A percentile compares a stretch with the other conserved stretches of the same genome.
Conservation (phyloP, 2,329 filamentous ascomycete genomes). For the Claviceps africana region DNA sequence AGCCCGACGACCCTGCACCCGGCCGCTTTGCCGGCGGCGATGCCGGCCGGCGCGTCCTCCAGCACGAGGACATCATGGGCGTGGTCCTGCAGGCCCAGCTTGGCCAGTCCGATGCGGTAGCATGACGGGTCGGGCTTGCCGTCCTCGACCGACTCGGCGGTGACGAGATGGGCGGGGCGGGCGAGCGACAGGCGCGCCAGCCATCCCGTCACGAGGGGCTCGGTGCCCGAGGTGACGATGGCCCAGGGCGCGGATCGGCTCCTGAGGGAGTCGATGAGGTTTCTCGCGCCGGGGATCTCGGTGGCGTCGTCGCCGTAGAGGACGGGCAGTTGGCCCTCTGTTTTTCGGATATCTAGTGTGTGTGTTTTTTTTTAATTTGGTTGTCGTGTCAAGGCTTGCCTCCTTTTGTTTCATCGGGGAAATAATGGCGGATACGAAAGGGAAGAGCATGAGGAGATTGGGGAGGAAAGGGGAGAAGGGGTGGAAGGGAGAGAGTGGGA, state of each 20-base stretch:
- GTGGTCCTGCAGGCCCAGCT: constrained; percentile 37
- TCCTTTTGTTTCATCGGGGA: too few relatives aligned
- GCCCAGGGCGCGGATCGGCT: constrained; percentile 58
- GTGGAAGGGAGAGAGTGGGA: too few relatives aligned
- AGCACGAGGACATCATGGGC: constrained; percentile 54
- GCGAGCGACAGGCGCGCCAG: constrained; percentile 52
- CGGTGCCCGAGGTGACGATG: constrained; percentile 67
- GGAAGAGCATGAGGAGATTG: too few relatives aligned
- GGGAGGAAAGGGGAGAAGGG: too few relatives aligned
- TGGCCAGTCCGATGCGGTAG: constrained; percentile 53
- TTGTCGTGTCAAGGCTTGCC: neutral
- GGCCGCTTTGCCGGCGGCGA: constrained; percentile 69
- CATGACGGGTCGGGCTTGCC: constrained; percentile 69
- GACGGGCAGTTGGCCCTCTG: constrained; percentile 66
- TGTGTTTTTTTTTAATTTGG: neutral
- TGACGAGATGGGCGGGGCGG: constrained; percentile 51
- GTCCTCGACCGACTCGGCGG: constrained; percentile 59
- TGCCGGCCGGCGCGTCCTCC: constrained; percentile 80
- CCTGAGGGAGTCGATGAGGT: constrained; percentile 54
- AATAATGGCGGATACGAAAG: too few relatives aligned
- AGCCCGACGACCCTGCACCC: constrained; percentile 77
- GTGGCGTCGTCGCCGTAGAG: constrained; percentile 64
- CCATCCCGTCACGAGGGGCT: constrained; percentile 58
- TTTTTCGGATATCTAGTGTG: constrained; percentile 54
- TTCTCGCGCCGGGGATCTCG: constrained; percentile 73